Conservation (phyloP, 2,329 filamentous ascomycete species). For the Aspergillus transmontanensis region DNA sequence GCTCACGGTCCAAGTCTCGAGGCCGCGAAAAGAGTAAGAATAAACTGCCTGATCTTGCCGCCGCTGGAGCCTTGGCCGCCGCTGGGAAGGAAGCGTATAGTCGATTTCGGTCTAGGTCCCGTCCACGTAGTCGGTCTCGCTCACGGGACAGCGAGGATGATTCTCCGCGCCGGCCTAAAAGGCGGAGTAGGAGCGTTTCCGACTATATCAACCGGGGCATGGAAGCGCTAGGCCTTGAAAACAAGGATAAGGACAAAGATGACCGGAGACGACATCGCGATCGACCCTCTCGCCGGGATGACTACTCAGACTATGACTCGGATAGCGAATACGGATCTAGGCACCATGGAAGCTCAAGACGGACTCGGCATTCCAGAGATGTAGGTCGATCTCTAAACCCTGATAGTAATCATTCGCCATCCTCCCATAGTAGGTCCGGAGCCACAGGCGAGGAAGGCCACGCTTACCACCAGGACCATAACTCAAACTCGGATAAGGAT, state of each 20-base stretch:
- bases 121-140: slow-evolving; percentile 44
- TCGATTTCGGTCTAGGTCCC: slow-evolving; percentile 46
- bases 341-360: slow-evolving; percentile 31
- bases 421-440: slow-evolving; percentile 25
- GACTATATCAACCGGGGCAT: slow-evolving; percentile 49
- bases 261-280: slow-evolving; percentile 31
- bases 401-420: slow-evolving; percentile 26
- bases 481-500: slow-evolving; percentile 41
- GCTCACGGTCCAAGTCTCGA: slow-evolving; percentile 66
- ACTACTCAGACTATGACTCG: slow-evolving; percentile 11
- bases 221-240: slow-evolving; percentile 46
- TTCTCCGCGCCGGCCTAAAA: slow-evolving; percentile 51
- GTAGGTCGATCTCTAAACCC: slow-evolving; percentile 44
- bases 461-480: slow-evolving; percentile 8
- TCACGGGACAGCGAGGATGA: slow-evolving; percentile 57
- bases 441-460: slow-evolving; percentile 20
- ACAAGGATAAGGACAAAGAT: slow-evolving; percentile 33
- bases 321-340: slow-evolving; percentile 16
- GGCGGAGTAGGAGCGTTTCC: slow-evolving; percentile 50
- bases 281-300: slow-evolving; percentile 34
- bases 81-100: slow-evolving; percentile 51
- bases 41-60: slow-evolving; percentile 46
- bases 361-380: slow-evolving; percentile 44
- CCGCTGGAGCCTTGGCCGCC: slow-evolving; percentile 48
- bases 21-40: slow-evolving; percentile 46